These are phyloP conservation scores for Aspergillus ellipticus DNA, from an alignment of 495 filamentous ascomycete species.

Conservation along the genomic window DNA sequence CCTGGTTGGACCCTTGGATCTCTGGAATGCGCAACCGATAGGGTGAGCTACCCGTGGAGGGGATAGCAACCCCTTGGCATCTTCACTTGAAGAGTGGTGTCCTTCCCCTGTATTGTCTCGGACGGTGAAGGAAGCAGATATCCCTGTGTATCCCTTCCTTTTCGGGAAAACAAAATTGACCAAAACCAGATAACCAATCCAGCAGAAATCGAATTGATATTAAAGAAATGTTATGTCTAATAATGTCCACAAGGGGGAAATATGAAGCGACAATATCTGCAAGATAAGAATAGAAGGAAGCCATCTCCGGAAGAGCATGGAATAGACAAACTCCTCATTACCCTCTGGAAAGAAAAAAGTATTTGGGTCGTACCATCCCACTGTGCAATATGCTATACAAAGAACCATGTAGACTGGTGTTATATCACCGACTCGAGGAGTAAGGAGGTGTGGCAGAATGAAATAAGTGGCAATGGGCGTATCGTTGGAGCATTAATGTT, in stretches of 20 bases:
- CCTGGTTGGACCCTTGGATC: background rate
- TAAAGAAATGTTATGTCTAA: constrained; percentile 19
- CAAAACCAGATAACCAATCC: background rate
- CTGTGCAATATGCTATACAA: constrained; percentile 15
- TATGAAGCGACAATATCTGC: background rate
- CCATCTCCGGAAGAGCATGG: constrained; percentile 1
- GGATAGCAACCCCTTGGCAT: background rate
- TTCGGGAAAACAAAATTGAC: background rate
- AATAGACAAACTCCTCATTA: background rate
- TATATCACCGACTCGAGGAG: constrained; percentile 1
- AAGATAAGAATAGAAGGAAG: background rate
- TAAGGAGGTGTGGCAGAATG: constrained; percentile 3
- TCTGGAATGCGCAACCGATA: background rate
- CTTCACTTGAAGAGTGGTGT: background rate
- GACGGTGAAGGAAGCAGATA: background rate
- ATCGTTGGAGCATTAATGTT: constrained; percentile 15
- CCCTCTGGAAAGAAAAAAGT: background rate
- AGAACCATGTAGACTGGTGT: constrained; percentile 2
- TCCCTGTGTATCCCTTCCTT: constrained; percentile 6
- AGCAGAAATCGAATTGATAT: constrained; percentile 7
- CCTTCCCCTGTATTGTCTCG: background rate
- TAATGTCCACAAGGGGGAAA: constrained; percentile 11
- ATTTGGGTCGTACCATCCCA: background rate
- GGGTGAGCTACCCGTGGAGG: background rate
- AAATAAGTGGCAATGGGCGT: constrained; percentile 1